Evolutionary conservation across 371 early-diverging fungal genomes (phyloP).

Genomic region (Umbelopsis sp.): DNA sequence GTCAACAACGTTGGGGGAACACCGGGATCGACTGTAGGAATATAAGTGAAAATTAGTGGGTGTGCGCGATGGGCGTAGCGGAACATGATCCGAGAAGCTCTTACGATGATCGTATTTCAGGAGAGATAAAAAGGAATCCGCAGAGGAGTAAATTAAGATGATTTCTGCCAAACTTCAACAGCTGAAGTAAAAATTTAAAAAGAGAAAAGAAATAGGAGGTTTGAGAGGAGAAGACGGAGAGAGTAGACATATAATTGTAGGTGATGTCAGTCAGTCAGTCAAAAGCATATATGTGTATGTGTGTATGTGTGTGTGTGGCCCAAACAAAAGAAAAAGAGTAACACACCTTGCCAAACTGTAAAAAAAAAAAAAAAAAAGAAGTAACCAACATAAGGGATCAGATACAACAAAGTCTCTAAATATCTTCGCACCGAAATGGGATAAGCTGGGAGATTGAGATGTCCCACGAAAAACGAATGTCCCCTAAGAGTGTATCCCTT

Average conservation of each 20-base stretch:
- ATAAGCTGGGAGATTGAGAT: neutral
- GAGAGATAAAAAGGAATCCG: constrained; percentile 1
- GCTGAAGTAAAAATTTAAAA: neutral
- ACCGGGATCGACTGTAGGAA: no score
- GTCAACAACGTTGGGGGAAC: no score
- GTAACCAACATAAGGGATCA: neutral
- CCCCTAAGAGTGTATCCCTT: constrained; percentile 3
- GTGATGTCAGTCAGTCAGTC: no score
- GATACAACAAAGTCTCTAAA: no score
- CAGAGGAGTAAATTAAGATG: neutral
- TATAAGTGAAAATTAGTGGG: no score
- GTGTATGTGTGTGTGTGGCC: neutral
- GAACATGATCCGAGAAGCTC: neutral
- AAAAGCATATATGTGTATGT: no score
- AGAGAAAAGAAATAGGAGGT: constrained; percentile 1
- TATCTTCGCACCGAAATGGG: neutral
- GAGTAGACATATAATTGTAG: no score
- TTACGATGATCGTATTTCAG: constrained; percentile 16
- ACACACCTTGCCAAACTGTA: neutral
- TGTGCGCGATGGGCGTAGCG: neutral
- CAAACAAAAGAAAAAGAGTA: constrained; percentile 5
- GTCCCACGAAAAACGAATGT: constrained; percentile 11
- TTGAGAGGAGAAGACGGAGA: neutral
- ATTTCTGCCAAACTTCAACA: neutral
- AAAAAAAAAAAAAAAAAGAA: neutral